Evolutionary conservation across 805 yeast genomes (phyloP).

Genomic region (Saturnispora serradocipensis): DNA sequence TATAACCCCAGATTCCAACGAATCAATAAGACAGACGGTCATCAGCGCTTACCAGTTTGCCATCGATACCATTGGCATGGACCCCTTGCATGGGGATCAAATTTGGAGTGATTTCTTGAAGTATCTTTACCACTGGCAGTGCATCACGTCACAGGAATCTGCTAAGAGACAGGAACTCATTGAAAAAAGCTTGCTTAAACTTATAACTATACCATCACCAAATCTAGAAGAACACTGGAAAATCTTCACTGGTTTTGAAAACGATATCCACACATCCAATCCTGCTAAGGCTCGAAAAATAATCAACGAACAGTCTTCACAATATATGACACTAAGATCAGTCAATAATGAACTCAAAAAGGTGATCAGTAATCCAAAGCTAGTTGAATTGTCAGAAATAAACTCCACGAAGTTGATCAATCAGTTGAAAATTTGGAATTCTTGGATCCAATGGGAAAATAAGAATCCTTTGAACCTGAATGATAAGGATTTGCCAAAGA

Average conservation of each 20-base stretch:
- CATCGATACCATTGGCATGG: constrained; percentile 67
- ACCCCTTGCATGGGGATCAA: constrained; percentile 50
- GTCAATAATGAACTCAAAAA: constrained; percentile 62
- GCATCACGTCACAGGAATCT: constrained; percentile 73
- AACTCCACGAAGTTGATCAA: constrained; percentile 16
- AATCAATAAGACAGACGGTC: constrained; percentile 63
- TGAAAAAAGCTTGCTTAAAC: constrained; percentile 61
- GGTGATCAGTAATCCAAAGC: constrained; percentile 29
- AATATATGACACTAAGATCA: constrained; percentile 81
- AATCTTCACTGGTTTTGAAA: constrained; percentile 76
- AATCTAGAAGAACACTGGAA: constrained; percentile 75
- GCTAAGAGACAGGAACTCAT: constrained; percentile 72
- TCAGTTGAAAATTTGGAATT: constrained; percentile 52
- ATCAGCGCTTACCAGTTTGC: constrained; percentile 81
- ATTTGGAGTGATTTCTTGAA: constrained; percentile 81
- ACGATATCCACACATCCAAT: constrained; percentile 33
- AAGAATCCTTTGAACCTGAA: constrained; percentile 56
- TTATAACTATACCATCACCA: constrained; percentile 66
- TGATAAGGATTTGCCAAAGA: constrained; percentile 38
- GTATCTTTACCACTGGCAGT: constrained; percentile 70
- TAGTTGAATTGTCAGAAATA: constrained; percentile 14
- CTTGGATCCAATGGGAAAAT: constrained; percentile 76
- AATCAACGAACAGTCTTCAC: constrained; percentile 71
- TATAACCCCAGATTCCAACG: constrained; percentile 66
- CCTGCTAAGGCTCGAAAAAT: constrained; percentile 68